Base-by-base conservation (phyloP, 2,329 filamentous ascomycete genomes). In the Trichoderma sp. region DNA sequence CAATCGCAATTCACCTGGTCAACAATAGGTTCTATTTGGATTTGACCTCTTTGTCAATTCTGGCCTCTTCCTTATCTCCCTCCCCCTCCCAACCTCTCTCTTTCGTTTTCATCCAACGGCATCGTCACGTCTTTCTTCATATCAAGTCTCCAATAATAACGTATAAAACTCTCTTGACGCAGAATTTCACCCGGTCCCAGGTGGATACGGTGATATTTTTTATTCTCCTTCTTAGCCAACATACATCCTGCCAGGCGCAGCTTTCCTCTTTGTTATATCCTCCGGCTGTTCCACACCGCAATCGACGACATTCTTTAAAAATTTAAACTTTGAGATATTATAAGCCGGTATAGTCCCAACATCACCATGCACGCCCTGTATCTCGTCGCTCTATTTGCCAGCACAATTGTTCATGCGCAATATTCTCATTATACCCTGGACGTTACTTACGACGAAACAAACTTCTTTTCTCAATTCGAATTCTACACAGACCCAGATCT, bases 401-500 rank as follows among this genome's bases (percentile, higher is more conserved):
- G 72, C 45, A 72, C 70, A 19, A 71, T 68, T 52, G 71, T 72
- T 59, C 69, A 71, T 12, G 76, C 78, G 8, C 69, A 67, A 22
- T 57, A 37, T 35, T n/a, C 15, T 15, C 69, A 64, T n/a, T 67
- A 64, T 42, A 22, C 27, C 6, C 78, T 87, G 60, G 76, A 80
- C 65, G 82, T 84, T 72, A 74, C 77, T 52, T 88, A 81, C 76
- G 80, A 87, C 76, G 67, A 74, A 7, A 79, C 75, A 74, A 88
- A 87, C 79, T 88, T 88, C 77, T 87, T 87, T 76, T 71, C 80
- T 22, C 77, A 79, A 61, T 87, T 87, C 73, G 79, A 82, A 67
- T 89, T 89, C 78, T 89, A 84, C 78, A 80, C 76, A 63, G 78
- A 76, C 4, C 68, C 78, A 0, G 92, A 95, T 74, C 92, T 92